Conservation (phyloP, 2,329 filamentous ascomycete genomes). For the Cladosporium phlei region DNA sequence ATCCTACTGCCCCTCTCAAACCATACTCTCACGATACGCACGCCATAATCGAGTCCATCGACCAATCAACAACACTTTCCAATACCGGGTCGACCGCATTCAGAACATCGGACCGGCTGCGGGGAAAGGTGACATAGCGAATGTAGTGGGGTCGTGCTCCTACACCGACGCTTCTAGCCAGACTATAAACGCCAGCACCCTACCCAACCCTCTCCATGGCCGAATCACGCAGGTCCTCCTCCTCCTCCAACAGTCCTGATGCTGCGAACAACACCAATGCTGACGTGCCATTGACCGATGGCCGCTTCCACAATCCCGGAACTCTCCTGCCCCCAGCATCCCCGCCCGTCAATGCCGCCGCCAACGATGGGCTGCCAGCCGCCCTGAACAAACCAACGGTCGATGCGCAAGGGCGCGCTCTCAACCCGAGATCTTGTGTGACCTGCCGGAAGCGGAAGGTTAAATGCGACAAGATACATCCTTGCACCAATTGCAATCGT, state of each 20-base stretch:
- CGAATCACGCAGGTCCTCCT: slow-evolving; percentile 9
- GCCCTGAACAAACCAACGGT: slow-evolving; percentile 16
- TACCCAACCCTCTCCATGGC: slow-evolving; percentile 8
- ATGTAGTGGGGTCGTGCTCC: slow-evolving; percentile 9
- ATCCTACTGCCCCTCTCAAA: background rate
- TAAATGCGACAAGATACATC: slow-evolving; percentile 72
- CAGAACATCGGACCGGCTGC: slow-evolving; percentile 10
- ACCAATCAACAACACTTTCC: background rate
- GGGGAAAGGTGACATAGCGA: slow-evolving; percentile 11
- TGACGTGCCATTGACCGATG: background rate
- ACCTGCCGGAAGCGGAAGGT: slow-evolving; percentile 60
- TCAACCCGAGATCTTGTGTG: slow-evolving; percentile 44
- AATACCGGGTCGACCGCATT: background rate
- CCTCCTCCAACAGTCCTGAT: slow-evolving; percentile 7
- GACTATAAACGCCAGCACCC: background rate
- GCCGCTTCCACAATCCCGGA: background rate
- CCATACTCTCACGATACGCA: too few relatives aligned
- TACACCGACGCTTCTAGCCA: slow-evolving; percentile 3
- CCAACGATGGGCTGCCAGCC: slow-evolving; percentile 1
- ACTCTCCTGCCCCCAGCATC: background rate
- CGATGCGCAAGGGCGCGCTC: slow-evolving; percentile 30
- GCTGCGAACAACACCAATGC: background rate
- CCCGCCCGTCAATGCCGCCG: background rate
- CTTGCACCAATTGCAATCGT: slow-evolving; percentile 69
- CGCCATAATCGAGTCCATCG: background rate